Percentiles rank a stretch among this genome's conserved stretches.
Evolutionary conservation across 1,284 basidiomycete species (phyloP).

Genomic region (Leccinum pseudoinsigne): DNA sequence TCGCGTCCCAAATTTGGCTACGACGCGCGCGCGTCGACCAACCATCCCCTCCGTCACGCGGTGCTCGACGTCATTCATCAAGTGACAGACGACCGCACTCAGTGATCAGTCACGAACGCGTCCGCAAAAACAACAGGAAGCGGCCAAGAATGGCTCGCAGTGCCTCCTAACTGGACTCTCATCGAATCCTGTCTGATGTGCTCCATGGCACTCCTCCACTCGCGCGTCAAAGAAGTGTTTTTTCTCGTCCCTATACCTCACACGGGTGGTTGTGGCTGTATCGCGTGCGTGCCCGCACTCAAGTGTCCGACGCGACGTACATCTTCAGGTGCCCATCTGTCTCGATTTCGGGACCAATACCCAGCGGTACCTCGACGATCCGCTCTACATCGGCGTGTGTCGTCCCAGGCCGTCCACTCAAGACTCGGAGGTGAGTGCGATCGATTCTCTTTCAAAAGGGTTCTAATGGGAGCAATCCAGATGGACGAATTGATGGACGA

Average conservation of each 20-base stretch:
- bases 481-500: conserved; percentile 80
- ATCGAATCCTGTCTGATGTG: conserved; percentile 96
- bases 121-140: conserved; percentile 8
- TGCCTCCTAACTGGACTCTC: conserved; percentile 86
- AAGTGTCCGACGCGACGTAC: conserved; percentile 30
- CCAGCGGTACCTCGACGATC: conserved; percentile 70
- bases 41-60: conserved; percentile 83
- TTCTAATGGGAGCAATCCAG: conserved; percentile 31
- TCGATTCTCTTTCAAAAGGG: neutral
- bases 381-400: conserved; percentile 78
- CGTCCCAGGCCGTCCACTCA: conserved; percentile 53
- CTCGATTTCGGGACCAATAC: conserved; percentile 82
- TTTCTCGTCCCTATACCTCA: conserved; percentile 70
- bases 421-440: conserved; percentile 36
- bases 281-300: conserved; percentile 69
- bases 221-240: conserved; percentile 82
- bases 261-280: conserved; percentile 76
- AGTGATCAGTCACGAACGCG: neutral
- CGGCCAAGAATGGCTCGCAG: conserved; percentile 59
- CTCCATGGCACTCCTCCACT: conserved; percentile 91
- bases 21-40: conserved; percentile 69
- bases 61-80: conserved; percentile 74
- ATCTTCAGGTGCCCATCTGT: conserved; percentile 64
- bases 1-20: conserved; percentile 52
- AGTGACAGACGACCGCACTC: conserved; percentile 59